phyloP scores from a whole-genome alignment of 768 basidiomycete species.

The Hirschioporus abietinus region DNA sequence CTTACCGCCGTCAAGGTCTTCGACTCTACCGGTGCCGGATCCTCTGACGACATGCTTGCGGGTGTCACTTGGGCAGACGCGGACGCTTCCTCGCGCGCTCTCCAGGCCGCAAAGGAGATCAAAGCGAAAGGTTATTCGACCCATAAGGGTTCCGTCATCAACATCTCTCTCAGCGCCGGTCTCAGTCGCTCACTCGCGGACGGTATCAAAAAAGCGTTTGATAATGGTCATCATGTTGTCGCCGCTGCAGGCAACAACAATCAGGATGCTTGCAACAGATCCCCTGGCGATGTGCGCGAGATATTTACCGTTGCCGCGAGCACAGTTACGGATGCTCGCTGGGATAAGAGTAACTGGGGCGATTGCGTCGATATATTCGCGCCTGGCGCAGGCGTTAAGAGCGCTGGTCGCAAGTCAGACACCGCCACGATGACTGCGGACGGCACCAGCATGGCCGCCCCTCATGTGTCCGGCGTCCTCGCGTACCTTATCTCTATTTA shows the following conservation, averaged over 20 bases:
- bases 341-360: conserved; percentile 92
- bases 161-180: conserved; percentile 97
- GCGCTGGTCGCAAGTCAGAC: conserved; percentile 56
- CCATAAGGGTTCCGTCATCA: conserved; percentile 93
- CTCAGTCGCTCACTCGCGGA: conserved; percentile 81
- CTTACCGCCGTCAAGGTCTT: conserved; percentile 90
- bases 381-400: conserved; percentile 42
- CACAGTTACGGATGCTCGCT: conserved; percentile 73
- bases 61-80: conserved; percentile 80
- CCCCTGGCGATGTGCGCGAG: conserved; percentile 83
- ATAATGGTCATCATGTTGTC: conserved; percentile 85
- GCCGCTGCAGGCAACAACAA: conserved; percentile 90
- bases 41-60: conserved; percentile 88
- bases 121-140: conserved; percentile 69
- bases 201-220: conserved; percentile 81
- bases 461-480: conserved; percentile 82
- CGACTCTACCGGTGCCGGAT: conserved; percentile 87
- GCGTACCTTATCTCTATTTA: conserved; percentile 92
- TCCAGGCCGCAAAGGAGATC: conserved; percentile 58
- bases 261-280: conserved; percentile 87
- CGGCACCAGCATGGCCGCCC: conserved; percentile 93
- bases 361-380: conserved; percentile 89
- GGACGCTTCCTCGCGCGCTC: conserved; percentile 46
- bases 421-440: conserved; percentile 59
- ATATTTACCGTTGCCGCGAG: conserved; percentile 95